A percentile compares a stretch with the other conserved stretches of the same genome.
These are phyloP conservation scores for Amniculicola lignicola DNA, from an alignment of 495 filamentous ascomycete genomes.

Conservation along the genomic window DNA sequence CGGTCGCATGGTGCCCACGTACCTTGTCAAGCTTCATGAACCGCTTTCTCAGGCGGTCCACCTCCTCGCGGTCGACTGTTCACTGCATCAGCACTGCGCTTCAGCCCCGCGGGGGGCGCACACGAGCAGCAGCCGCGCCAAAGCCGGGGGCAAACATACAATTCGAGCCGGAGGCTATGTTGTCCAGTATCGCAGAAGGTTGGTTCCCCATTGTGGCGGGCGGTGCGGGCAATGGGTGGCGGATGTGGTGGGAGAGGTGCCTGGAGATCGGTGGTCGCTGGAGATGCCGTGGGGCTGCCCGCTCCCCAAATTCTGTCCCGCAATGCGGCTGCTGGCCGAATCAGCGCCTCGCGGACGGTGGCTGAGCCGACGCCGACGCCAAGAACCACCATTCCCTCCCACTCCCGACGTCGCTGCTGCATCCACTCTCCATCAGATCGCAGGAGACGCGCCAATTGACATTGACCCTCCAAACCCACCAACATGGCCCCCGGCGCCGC, in stretches of 20 bases:
- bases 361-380: too few relatives aligned
- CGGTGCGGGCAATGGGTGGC: conserved; percentile 2
- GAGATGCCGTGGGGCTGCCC: conserved; percentile 16
- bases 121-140: conserved; percentile 8
- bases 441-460: not conserved
- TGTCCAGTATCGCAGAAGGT: conserved; percentile 80
- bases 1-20: conserved; percentile 31
- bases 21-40: conserved; percentile 99
- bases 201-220: conserved; percentile 68
- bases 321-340: too few relatives aligned
- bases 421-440: not conserved
- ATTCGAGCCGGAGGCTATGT: conserved; percentile 93
- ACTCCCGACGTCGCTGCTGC: too few relatives aligned
- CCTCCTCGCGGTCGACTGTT: conserved; percentile 91
- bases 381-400: too few relatives aligned
- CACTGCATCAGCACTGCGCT: conserved; percentile 8
- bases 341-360: too few relatives aligned
- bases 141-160: conserved; percentile 56
- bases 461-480: conserved; percentile 4
- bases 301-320: too few relatives aligned
- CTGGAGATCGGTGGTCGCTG: not conserved
- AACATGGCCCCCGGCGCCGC: conserved; percentile 40
- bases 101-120: conserved; percentile 25
- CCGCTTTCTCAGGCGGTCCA: conserved; percentile 88
- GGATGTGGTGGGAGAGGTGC: conserved; percentile 5